phyloP scores from a whole-genome alignment of 257 asterid genomes.

The Rhazya stricta region DNA sequence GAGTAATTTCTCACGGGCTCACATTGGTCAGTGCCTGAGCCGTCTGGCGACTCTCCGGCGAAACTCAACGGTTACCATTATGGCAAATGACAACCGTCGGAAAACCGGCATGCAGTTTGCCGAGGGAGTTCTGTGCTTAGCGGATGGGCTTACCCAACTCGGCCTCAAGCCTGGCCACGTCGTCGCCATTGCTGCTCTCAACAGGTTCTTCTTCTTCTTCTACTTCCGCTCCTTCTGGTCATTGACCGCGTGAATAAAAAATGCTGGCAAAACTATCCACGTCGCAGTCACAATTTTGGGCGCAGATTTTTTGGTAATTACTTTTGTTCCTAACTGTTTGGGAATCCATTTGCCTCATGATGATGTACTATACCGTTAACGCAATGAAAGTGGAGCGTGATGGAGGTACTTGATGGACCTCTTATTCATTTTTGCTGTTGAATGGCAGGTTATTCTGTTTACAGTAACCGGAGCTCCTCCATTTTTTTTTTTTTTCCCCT shows the following conservation, averaged over 20 bases:
- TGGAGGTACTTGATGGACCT: neutral
- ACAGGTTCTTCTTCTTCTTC: conserved; percentile 41
- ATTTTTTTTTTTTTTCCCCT: neutral
- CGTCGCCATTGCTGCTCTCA: conserved; percentile 81
- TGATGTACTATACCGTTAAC: neutral
- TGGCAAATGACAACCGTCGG: conserved; percentile 29
- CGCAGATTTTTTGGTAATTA: neutral
- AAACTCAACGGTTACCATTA: conserved; percentile 44
- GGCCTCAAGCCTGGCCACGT: conserved; percentile 80
- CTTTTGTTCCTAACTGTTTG: neutral
- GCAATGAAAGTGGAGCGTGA: neutral
- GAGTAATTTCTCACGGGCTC: conserved; percentile 61
- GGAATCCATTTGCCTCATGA: neutral
- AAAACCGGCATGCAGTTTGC: conserved; percentile 78
- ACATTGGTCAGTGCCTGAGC: conserved; percentile 84
- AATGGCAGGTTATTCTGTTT: neutral
- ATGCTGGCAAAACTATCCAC: neutral
- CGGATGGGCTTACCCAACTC: conserved; percentile 51
- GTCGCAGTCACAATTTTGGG: neutral
- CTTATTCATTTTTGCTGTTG: neutral
- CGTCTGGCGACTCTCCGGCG: conserved; percentile 54
- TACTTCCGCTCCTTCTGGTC: neutral
- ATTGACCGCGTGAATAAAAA: neutral
- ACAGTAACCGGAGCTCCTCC: neutral
- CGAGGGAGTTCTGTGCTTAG: conserved; percentile 48